These are phyloP conservation scores for Tremellales sp. DNA, from an alignment of 1,284 basidiomycete genomes.

Conservation along the genomic window DNA sequence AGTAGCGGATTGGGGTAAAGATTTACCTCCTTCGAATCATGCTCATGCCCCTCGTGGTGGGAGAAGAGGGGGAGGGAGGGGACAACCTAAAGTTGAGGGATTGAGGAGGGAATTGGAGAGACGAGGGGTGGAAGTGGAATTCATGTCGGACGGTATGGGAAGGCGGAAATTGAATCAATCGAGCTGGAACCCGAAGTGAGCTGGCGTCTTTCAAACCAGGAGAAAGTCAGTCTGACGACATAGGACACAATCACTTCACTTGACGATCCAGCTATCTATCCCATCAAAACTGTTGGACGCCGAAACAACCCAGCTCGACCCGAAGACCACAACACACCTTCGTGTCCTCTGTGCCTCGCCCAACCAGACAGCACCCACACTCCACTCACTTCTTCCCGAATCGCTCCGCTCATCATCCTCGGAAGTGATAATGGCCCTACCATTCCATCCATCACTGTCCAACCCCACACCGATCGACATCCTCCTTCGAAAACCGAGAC, in stretches of 20 bases:
- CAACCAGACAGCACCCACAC: constrained; percentile 10
- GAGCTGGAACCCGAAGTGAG: constrained; percentile 72
- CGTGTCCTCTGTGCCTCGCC: constrained; percentile 23
- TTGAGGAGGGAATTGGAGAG: constrained; percentile 62
- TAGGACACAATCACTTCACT: constrained; percentile 59
- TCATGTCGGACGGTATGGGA: constrained; percentile 79
- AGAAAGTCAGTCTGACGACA: background rate
- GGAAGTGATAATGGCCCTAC: constrained; percentile 15
- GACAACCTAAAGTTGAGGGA: constrained; percentile 55
- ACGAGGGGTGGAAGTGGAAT: constrained; percentile 62
- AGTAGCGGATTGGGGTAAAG: constrained; percentile 57
- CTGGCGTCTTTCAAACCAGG: constrained; percentile 15
- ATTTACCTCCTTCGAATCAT: constrained; percentile 1
- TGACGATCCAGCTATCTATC: constrained; percentile 69
- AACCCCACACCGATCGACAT: constrained; percentile 8
- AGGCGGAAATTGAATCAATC: constrained; percentile 69
- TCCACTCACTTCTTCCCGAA: constrained; percentile 19
- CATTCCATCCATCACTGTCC: constrained; percentile 26
- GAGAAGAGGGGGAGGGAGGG: constrained; percentile 5
- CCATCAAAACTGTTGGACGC: constrained; percentile 33
- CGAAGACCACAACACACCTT: constrained; percentile 13
- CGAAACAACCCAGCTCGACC: background rate
- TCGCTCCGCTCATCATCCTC: constrained; percentile 5
- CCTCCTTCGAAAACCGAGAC: constrained; percentile 7
- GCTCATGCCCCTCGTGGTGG: background rate